Conservation (phyloP, 768 basidiomycete species). For the Leccinum pellstonianum region DNA sequence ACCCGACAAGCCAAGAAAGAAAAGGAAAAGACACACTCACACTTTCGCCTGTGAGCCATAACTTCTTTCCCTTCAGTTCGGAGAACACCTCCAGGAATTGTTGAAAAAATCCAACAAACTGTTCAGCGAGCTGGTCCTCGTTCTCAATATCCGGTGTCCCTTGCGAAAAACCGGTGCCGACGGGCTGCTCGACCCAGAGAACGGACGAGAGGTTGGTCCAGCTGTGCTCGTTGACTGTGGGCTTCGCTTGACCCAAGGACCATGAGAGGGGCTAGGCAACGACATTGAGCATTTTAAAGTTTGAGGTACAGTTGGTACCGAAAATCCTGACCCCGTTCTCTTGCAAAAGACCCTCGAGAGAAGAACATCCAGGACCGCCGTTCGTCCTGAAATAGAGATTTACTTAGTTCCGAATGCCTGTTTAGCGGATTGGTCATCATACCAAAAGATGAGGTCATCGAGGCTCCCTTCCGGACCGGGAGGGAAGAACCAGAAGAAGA, state of each 20-base stretch:
- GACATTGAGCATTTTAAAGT: slow-evolving; percentile 2
- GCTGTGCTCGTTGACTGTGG: slow-evolving; percentile 63
- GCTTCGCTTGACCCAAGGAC: slow-evolving; percentile 60
- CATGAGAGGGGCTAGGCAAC: slow-evolving; percentile 60
- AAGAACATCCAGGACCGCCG: slow-evolving; percentile 79
- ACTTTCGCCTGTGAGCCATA: slow-evolving; percentile 73
- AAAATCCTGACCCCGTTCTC: slow-evolving; percentile 63
- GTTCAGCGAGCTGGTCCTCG: slow-evolving; percentile 56
- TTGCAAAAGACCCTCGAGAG: slow-evolving; percentile 66
- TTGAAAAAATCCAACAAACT: slow-evolving; percentile 57
- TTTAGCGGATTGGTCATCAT: not conserved
- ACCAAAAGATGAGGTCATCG: slow-evolving; percentile 79
- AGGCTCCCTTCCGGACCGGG: slow-evolving; percentile 68
- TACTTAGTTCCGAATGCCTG: not conserved
- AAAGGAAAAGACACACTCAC: slow-evolving; percentile 39
- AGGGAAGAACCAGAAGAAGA: slow-evolving; percentile 86
- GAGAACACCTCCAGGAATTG: slow-evolving; percentile 76
- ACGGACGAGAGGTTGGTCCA: slow-evolving; percentile 81
- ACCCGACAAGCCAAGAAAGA: not conserved
- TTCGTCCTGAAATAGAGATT: slow-evolving; percentile 53
- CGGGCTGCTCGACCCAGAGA: slow-evolving; percentile 76
- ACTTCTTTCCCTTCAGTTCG: slow-evolving; percentile 69
- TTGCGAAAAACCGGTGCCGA: slow-evolving; percentile 77
- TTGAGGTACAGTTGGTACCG: slow-evolving; percentile 19
- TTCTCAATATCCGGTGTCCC: slow-evolving; percentile 62